Percentiles rank a stretch among this genome's conserved stretches.
Conservation (phyloP, 306 rosid species). For the Trichosanthes cucumerina region DNA sequence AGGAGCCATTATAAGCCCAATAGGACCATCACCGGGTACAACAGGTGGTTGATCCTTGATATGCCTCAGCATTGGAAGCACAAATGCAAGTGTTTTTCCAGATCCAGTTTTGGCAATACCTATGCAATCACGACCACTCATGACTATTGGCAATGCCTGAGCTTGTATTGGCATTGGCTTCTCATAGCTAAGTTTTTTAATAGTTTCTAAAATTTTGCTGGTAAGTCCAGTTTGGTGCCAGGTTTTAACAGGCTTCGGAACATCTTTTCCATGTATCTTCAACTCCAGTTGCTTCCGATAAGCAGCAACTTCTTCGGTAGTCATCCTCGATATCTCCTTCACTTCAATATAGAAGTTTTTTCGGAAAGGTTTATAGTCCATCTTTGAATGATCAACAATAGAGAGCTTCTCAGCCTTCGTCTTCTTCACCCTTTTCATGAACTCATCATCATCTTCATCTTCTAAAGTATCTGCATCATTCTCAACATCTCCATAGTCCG, state of each 20-base stretch:
- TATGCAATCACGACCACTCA: constrained; percentile 96
- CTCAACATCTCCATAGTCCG: constrained; percentile 66
- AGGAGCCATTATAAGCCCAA: constrained; percentile 95
- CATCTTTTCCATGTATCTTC: constrained; percentile 94
- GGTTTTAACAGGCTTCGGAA: constrained; percentile 78
- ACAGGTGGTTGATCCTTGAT: constrained; percentile 94
- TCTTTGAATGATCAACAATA: constrained; percentile 89
- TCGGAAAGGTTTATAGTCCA: constrained; percentile 61
- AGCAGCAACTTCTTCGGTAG: constrained; percentile 49
- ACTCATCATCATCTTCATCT: constrained; percentile 89
- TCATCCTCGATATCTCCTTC: constrained; percentile 63
- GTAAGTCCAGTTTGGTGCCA: constrained; percentile 97
- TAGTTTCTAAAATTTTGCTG: constrained; percentile 75
- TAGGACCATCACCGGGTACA: constrained; percentile 90
- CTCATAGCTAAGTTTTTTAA: constrained; percentile 65
- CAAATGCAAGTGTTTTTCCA: constrained; percentile 93
- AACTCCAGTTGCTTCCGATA: constrained; percentile 75
- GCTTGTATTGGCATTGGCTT: constrained; percentile 94
- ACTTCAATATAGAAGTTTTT: constrained; percentile 70
- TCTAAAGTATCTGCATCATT: constrained; percentile 45
- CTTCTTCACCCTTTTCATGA: constrained; percentile 94
- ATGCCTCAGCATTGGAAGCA: constrained; percentile 95
- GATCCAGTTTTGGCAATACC: constrained; percentile 97
- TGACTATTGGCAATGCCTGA: constrained; percentile 80
- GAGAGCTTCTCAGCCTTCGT: constrained; percentile 93